These are phyloP conservation scores for Cupressus sempervirens DNA, from an alignment of 75 land plant species.

Conservation along the genomic window DNA sequence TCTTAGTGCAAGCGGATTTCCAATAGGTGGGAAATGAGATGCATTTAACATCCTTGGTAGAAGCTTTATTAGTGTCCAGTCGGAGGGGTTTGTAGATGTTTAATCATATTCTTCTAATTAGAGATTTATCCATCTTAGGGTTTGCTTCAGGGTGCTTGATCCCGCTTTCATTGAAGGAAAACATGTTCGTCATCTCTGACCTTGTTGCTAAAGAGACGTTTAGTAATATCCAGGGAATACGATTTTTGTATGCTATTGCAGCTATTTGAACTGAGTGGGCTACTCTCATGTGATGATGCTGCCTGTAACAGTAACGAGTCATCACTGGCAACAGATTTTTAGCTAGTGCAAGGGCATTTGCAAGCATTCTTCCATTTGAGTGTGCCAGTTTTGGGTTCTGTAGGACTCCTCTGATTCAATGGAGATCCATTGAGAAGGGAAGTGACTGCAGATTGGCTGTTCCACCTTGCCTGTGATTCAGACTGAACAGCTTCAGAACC, in stretches of 20 bases:
- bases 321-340: background rate
- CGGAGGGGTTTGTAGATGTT: too few relatives aligned
- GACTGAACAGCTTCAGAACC: background rate
- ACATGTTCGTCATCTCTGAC: background rate
- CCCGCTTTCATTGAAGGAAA: background rate
- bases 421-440: constrained; percentile 10
- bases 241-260: background rate
- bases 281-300: background rate
- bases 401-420: constrained; percentile 7
- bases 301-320: background rate
- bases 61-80: too few relatives aligned
- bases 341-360: constrained; percentile 5
- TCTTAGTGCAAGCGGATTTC: too few relatives aligned
- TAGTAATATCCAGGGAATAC: background rate
- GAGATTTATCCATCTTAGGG: background rate
- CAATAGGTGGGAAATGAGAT: too few relatives aligned
- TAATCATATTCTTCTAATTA: too few relatives aligned
- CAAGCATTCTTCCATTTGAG: constrained; percentile 10
- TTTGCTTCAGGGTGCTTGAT: background rate
- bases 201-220: background rate
- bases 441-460: background rate
- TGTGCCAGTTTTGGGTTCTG: background rate
- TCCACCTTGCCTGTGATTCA: background rate
- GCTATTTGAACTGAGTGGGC: background rate
- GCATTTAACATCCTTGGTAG: too few relatives aligned